These are phyloP conservation scores for Monotropa hypopitys DNA, from an alignment of 179 eudicot genomes.

Conservation along the genomic window DNA sequence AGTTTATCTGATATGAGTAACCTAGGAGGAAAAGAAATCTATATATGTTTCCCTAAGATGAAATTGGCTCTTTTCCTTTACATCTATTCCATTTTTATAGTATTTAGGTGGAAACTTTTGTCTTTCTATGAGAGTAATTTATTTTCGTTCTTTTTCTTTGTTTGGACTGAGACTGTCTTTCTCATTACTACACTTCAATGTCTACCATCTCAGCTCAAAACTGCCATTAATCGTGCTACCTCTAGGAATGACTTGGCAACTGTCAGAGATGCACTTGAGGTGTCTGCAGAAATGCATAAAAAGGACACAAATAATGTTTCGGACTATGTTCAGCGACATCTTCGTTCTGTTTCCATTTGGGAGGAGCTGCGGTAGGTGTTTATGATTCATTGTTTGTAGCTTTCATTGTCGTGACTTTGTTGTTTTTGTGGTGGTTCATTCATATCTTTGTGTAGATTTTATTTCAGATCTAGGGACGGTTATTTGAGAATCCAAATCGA, in stretches of 20 bases:
- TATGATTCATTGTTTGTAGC: background rate
- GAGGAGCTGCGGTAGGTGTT: conserved; percentile 79
- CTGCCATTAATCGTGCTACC: conserved; percentile 80
- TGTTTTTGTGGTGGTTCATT: background rate
- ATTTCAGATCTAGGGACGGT: background rate
- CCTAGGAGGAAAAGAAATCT: background rate
- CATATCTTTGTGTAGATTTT: background rate
- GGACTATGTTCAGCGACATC: conserved; percentile 91
- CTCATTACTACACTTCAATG: background rate
- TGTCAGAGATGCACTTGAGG: conserved; percentile 94
- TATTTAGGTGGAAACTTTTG: background rate
- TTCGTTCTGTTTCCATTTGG: conserved; percentile 84
- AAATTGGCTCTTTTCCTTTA: background rate
- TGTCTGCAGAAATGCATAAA: conserved; percentile 85
- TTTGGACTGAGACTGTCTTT: background rate
- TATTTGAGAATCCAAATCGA: background rate
- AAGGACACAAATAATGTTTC: conserved; percentile 73
- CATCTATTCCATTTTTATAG: background rate
- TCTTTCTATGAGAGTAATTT: background rate
- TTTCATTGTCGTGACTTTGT: background rate
- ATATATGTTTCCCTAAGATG: background rate
- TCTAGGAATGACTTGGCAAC: conserved; percentile 89
- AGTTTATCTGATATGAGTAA: background rate
- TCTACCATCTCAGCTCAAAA: conserved; percentile 50
- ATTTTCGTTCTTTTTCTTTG: background rate